Base-by-base conservation (phyloP, 1,284 basidiomycete genomes). In the Apiotrichum siamense region DNA sequence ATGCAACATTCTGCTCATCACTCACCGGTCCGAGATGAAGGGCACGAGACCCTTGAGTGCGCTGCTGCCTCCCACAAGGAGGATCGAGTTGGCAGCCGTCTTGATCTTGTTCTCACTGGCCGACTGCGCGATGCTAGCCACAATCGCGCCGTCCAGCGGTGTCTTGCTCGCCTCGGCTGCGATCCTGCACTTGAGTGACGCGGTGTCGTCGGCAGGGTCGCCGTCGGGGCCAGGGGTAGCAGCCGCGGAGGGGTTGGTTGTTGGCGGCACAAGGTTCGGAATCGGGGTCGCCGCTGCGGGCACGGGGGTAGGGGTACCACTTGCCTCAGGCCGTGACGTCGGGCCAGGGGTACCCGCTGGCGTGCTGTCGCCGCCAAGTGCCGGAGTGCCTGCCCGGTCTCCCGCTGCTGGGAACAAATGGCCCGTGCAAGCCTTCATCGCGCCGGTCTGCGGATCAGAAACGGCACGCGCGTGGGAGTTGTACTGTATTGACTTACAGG, bases 121-220 rank as follows among this genome's bases (percentile, higher is more conserved):
- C 1, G 83, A 85, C 1, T 88, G 84, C 10, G 90, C 79, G 17
- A 93, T 83, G 52, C 88, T 87, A 61, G 94, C 91, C 71, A 91
- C 90, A 56, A 97, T 88, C 3, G 93, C 96, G 12, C 89, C 87
- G 66, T 98, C 96, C 47, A 98, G 78, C 0, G 94, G 89, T 35
- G 94, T 79, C 71, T 92, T 91, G 70, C 85, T 84, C 25, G 94
- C 86, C 75, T 97, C 93, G 59, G 80, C 83, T 15, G 60, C 50
- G 24, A 69, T 57, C 33, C 61, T 49, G 40, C 29, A 44, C 33
- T 43, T 35, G 3, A 47, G 44, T 23, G n/a, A n/a, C n/a, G 39
- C 24, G 18, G 57, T 49, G 29, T 54, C 50, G 12, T 23, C 44
- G 24, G 20, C 42, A 12, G 17, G 41, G 21, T 47, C 61, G 7